A percentile compares a stretch with the other conserved stretches of the same genome.
These are phyloP conservation scores for Batkoa obscura DNA, from an alignment of 371 early-diverging fungal genomes.

Conservation along the genomic window DNA sequence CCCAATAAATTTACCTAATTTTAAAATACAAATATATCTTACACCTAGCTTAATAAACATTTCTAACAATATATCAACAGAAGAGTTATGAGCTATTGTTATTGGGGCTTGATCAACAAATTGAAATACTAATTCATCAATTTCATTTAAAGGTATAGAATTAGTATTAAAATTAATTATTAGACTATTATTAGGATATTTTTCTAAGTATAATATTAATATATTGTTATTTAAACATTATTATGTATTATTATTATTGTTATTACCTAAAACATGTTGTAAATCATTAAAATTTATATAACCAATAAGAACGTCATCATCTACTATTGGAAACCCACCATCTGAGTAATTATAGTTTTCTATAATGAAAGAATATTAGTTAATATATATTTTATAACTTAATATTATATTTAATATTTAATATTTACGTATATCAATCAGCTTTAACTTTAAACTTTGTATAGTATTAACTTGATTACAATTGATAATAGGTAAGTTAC, in stretches of 20 bases:
- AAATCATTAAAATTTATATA: slow-evolving; percentile 72
- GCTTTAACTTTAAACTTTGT: slow-evolving; percentile 26
- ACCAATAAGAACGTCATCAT: slow-evolving; percentile 47
- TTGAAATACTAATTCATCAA: too few relatives aligned
- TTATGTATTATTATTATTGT: not conserved
- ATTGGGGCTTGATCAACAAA: slow-evolving; percentile 71
- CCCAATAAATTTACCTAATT: slow-evolving; percentile 41
- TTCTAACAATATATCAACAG: slow-evolving; percentile 74
- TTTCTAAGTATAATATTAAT: not conserved
- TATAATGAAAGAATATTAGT: too few relatives aligned
- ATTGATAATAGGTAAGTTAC: slow-evolving; percentile 31
- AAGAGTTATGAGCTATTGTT: slow-evolving; percentile 42
- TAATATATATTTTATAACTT: too few relatives aligned
- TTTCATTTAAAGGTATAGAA: too few relatives aligned
- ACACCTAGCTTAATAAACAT: slow-evolving; percentile 68
- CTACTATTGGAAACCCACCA: slow-evolving; percentile 74
- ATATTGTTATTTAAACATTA: not conserved
- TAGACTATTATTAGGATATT: too few relatives aligned
- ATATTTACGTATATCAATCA: slow-evolving; percentile 13
- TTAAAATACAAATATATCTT: slow-evolving; percentile 33
- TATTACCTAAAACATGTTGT: slow-evolving; percentile 38
- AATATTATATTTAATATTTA: too few relatives aligned
- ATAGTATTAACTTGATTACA: slow-evolving; percentile 35
- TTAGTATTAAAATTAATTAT: too few relatives aligned
- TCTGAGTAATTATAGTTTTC: slow-evolving; percentile 47